phyloP scores from a whole-genome alignment of 768 basidiomycete genomes.

The Lactarius sanguifluus region DNA sequence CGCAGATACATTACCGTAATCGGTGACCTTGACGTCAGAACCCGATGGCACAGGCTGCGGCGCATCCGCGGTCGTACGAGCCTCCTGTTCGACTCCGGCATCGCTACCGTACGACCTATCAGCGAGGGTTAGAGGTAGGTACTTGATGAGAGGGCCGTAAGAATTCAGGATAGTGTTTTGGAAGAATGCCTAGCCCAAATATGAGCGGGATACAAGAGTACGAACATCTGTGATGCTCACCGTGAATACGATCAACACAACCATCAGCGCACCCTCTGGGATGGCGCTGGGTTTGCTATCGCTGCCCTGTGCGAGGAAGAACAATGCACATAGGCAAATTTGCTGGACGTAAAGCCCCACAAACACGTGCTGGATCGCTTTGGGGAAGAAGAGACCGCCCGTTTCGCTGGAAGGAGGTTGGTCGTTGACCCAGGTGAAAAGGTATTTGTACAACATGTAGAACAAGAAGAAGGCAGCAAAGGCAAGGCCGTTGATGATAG shows the following conservation, averaged over 20 bases:
- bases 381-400: constrained; percentile 94
- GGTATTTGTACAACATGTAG: constrained; percentile 73
- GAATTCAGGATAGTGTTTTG: constrained; percentile 74
- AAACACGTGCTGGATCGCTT: constrained; percentile 90
- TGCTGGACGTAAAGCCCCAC: constrained; percentile 93
- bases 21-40: constrained; percentile 9
- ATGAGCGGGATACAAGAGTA: constrained; percentile 5
- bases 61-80: not conserved
- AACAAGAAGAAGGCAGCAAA: constrained; percentile 79
- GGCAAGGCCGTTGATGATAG: constrained; percentile 90
- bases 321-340: constrained; percentile 79
- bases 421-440: constrained; percentile 53
- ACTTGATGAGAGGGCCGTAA: constrained; percentile 71
- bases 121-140: constrained; percentile 78
- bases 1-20: constrained; percentile 13
- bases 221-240: constrained; percentile 44
- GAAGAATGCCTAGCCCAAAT: constrained; percentile 55
- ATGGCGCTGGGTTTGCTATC: constrained; percentile 55
- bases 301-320: constrained; percentile 77
- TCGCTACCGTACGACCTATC: constrained; percentile 53
- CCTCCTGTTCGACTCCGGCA: not conserved
- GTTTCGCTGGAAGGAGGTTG: constrained; percentile 72
- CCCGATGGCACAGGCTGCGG: not conserved
- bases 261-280: constrained; percentile 78
- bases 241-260: constrained; percentile 81